Evolutionary conservation across 164 flowering plant species (phyloP), one percentile per base, ranked within the genome.

Genomic region (Aristolochia californica): DNA sequence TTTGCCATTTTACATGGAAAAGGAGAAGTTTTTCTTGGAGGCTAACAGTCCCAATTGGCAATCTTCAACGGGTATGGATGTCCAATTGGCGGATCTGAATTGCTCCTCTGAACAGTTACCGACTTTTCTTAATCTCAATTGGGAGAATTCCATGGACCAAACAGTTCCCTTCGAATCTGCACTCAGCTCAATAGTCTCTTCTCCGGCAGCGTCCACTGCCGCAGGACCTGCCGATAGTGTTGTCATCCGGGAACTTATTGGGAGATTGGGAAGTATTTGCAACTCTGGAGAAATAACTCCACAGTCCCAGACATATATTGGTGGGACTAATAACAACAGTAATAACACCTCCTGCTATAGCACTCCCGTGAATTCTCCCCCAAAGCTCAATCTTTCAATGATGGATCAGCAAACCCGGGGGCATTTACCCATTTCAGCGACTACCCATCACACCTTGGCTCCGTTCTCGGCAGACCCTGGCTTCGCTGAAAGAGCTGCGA

Each of bases 401-500:
- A 55, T 74, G 73, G 80, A 75, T 58, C 75, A 75, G 7, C 70
- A 68, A 30, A 57, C 55, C 22, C 61, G 68, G 11, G 78, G 72
- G 13, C 69, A 63, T 17, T 18, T 72, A 0, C 73, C 74, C 72
- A 38, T 44, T 60, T 43, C 59, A 18, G 52, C 74, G 48, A 38
- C 64, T n/a, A 59, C 53, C 18, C 48, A 59, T 57, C 68, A 83
- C 9, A 57, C 62, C 55, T 63, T 87, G 57, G 78, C 88, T 0
- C 72, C 79, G 5, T 72, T 88, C 26, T 43, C 80, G 0, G 62
- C 83, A 10, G 97, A 84, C 70, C 91, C 95, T 9, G 97, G 88
- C 11, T 91, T 91, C 43, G 91, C 76, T 0, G 94, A 85, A 66
- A 68, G 97, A 60, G 97, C 96, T 34, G 96, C 96, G 5, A 82